A percentile compares a stretch with the other conserved stretches of the same genome.
These are phyloP conservation scores for Ophiocordyceps robertsii DNA, from an alignment of 2,329 filamentous ascomycete species.

Conservation along the genomic window DNA sequence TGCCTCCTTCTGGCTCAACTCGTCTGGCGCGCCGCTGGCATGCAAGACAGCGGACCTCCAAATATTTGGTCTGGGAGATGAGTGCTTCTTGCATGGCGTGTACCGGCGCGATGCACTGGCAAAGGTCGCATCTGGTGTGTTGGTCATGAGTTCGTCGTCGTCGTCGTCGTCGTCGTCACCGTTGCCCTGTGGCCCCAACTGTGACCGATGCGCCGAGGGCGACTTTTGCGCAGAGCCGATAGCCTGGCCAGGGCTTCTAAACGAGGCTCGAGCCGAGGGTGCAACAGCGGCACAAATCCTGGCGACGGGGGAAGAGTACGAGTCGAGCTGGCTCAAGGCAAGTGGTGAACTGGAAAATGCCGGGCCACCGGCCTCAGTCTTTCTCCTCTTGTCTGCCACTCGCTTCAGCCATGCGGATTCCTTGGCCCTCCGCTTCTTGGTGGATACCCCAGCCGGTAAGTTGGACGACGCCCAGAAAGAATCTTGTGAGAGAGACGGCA, in stretches of 20 bases:
- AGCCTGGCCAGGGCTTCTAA: background rate
- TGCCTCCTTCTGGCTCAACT: slow-evolving; percentile 3
- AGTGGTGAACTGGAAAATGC: background rate
- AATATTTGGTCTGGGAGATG: slow-evolving; percentile 4
- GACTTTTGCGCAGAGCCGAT: background rate
- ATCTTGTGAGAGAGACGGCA: slow-evolving; percentile 2
- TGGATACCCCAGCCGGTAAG: slow-evolving; percentile 3
- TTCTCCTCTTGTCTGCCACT: slow-evolving; percentile 14
- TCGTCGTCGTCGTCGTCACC: background rate
- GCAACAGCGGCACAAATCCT: background rate
- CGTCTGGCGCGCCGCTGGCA: slow-evolving; percentile 4
- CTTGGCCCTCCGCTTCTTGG: slow-evolving; percentile 12
- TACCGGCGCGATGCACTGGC: background rate
- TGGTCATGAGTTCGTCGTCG: slow-evolving; percentile 1
- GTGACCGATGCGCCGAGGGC: too few species aligned
- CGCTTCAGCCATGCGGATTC: slow-evolving; percentile 19
- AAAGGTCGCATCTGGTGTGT: slow-evolving; percentile 4
- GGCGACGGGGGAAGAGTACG: background rate
- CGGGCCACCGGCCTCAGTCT: slow-evolving; percentile 4
- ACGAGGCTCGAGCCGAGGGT: background rate
- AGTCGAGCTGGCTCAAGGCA: background rate
- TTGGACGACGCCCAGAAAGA: slow-evolving; percentile 9
- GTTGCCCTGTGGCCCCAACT: background rate
- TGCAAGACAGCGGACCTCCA: slow-evolving; percentile 3
- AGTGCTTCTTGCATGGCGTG: slow-evolving; percentile 5